A percentile compares a stretch with the other conserved stretches of the same genome.
Conservation (phyloP, 2,329 filamentous ascomycete genomes). For the Cordyceps cicadae region DNA sequence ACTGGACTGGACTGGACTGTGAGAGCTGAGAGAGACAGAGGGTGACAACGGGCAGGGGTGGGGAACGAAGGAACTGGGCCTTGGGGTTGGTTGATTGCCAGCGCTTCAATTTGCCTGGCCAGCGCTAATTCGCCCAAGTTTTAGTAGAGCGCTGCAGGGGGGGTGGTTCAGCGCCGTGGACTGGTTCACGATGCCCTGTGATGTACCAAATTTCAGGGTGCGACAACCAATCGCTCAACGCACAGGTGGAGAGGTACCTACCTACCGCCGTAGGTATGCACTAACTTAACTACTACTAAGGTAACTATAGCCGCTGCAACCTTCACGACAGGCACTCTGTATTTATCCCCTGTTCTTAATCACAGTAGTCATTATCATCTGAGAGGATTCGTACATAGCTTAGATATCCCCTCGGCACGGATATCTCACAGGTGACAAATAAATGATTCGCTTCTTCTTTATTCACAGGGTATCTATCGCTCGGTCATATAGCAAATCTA, state of each 20-base stretch:
- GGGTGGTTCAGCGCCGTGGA: background rate
- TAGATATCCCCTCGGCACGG: too few species aligned
- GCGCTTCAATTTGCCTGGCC: background rate
- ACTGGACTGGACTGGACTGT: too few species aligned
- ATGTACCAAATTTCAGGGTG: background rate
- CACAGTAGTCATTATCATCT: too few species aligned
- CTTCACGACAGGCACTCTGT: background rate
- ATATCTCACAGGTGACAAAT: too few species aligned
- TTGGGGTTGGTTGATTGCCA: background rate
- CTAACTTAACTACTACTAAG: too few species aligned
- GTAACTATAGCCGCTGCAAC: background rate
- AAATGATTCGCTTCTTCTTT: background rate
- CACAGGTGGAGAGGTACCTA: too few species aligned
- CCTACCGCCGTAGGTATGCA: too few species aligned
- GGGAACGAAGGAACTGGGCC: background rate
- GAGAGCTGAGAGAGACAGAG: background rate
- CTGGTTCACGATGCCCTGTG: background rate
- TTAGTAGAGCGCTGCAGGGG: background rate
- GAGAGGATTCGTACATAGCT: too few species aligned
- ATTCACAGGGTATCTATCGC: slow-evolving; percentile 1
- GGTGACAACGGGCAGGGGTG: background rate
- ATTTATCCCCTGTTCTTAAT: background rate
- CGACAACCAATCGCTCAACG: background rate
- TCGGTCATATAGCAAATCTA: background rate
- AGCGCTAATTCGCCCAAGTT: slow-evolving; percentile 1